Evolutionary conservation across 1,139 yeast genomes (phyloP).

Genomic region (Meyerozyma elateridarum): DNA sequence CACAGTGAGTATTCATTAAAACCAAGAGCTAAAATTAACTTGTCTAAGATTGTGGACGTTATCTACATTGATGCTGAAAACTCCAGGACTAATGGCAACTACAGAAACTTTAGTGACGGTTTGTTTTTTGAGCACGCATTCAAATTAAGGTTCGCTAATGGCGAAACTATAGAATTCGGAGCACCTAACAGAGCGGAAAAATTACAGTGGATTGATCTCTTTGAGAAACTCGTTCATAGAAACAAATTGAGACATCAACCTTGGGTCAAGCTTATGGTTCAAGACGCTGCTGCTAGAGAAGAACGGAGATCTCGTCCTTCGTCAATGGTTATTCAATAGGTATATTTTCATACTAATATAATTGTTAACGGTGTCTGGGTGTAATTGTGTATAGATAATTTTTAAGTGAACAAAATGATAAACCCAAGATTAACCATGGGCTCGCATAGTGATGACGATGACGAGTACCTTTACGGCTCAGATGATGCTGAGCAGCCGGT

Average conservation of each 20-base stretch:
- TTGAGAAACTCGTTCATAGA: conserved; percentile 51
- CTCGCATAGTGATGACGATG: conserved; percentile 59
- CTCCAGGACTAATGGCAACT: conserved; percentile 26
- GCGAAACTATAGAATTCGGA: conserved; percentile 65
- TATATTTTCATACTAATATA: not conserved
- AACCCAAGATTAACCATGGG: conserved; percentile 11
- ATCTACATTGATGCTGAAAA: conserved; percentile 46
- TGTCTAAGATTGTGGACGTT: conserved; percentile 55
- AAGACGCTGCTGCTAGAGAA: conserved; percentile 9
- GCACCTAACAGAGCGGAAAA: conserved; percentile 58
- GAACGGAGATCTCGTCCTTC: conserved; percentile 1
- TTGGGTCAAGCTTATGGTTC: conserved; percentile 57
- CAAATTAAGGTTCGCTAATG: conserved; percentile 59
- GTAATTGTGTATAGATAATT: not conserved
- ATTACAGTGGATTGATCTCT: conserved; percentile 48
- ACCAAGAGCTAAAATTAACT: conserved; percentile 63
- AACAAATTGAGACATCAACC: conserved; percentile 60
- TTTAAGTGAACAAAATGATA: not conserved
- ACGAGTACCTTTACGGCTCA: conserved; percentile 78
- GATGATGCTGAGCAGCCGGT: conserved; percentile 44
- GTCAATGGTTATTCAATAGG: conserved; percentile 1
- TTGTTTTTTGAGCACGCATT: conserved; percentile 60
- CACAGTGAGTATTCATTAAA: conserved; percentile 59
- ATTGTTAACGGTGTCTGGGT: not conserved
- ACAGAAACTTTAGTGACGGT: conserved; percentile 61